Conservation (phyloP, 225 moss, liverwort and hornwort genomes). For the Polytrichum commune region DNA sequence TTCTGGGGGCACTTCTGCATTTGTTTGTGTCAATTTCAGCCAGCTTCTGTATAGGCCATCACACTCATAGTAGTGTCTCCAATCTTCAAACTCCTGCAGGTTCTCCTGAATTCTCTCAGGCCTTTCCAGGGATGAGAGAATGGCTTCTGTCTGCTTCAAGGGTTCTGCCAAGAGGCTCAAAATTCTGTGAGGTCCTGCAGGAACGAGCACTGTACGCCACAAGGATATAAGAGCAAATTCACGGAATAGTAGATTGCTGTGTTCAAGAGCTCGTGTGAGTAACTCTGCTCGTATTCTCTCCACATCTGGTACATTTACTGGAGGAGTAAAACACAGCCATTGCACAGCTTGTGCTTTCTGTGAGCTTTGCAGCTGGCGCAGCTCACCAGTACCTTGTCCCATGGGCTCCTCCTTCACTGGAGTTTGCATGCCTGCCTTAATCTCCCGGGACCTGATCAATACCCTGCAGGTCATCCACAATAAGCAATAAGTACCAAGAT, state of each 20-base stretch:
- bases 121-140: conserved; percentile 67
- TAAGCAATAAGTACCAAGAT: conserved; percentile 2
- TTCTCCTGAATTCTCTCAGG: conserved; percentile 71
- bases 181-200: conserved; percentile 87
- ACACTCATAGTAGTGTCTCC: conserved; percentile 94
- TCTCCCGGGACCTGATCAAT: conserved; percentile 77
- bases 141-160: conserved; percentile 70
- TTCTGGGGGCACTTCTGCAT: conserved; percentile 57
- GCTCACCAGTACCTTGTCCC: conserved; percentile 56
- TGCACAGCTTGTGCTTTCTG: conserved; percentile 89
- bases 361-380: conserved; percentile 57
- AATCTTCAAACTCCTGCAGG: conserved; percentile 88
- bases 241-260: conserved; percentile 91
- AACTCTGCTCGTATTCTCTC: conserved; percentile 75
- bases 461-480: conserved; percentile 47
- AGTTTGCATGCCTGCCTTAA: conserved; percentile 62
- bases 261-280: conserved; percentile 79
- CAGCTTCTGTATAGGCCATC: conserved; percentile 94
- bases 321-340: conserved; percentile 92
- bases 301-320: conserved; percentile 47
- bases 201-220: conserved; percentile 65
- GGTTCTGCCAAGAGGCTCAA: conserved; percentile 85
- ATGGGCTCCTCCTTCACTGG: conserved; percentile 69
- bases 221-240: conserved; percentile 90
- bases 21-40: conserved; percentile 77